phyloP scores from a whole-genome alignment of 257 asterid genomes.

The Solanum peruvianum region DNA sequence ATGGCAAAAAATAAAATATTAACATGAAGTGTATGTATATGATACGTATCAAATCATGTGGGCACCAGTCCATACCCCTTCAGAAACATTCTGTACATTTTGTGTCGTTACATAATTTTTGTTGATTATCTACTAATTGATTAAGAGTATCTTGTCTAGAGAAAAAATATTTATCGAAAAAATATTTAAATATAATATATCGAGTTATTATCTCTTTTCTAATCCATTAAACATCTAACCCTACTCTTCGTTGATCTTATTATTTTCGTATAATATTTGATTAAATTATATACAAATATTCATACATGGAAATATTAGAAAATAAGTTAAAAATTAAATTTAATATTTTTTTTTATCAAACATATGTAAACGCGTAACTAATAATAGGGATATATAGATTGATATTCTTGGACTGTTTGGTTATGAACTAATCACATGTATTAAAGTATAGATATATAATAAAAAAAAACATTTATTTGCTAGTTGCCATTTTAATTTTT shows the following conservation, averaged over 20 bases:
- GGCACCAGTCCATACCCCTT: constrained; percentile 13
- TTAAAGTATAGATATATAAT: neutral
- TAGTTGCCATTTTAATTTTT: neutral
- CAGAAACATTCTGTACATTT: constrained; percentile 36
- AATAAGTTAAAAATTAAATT: neutral
- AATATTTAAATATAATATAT: neutral
- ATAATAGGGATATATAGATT: neutral
- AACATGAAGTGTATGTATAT: neutral
- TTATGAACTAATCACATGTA: neutral
- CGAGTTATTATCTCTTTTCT: neutral
- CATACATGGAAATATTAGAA: neutral
- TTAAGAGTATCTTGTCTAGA: neutral
- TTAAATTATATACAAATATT: neutral
- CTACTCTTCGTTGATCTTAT: neutral
- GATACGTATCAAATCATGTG: constrained; percentile 12
- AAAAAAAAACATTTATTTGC: neutral
- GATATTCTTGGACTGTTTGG: neutral
- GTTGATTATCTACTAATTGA: neutral
- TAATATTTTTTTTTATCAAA: neutral
- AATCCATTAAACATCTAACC: too few relatives aligned
- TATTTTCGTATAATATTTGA: neutral
- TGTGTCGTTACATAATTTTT: neutral
- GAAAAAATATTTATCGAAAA: neutral
- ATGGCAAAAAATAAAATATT: neutral
- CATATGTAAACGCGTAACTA: neutral